phyloP scores from a whole-genome alignment of 1,139 yeast genomes.

The Pichia sp. region DNA sequence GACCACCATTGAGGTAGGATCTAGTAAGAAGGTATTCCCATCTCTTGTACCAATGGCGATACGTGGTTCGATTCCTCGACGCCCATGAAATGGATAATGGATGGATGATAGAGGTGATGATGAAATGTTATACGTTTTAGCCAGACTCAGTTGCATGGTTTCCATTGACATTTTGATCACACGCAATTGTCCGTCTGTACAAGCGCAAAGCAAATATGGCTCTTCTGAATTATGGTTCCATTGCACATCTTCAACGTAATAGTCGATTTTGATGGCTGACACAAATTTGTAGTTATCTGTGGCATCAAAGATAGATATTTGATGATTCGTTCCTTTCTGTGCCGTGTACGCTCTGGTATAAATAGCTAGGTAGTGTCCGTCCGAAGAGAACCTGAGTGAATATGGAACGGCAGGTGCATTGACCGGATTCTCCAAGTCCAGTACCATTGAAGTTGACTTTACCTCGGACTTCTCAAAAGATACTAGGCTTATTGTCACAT shows the following conservation, averaged over 20 bases:
- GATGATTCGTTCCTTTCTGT: neutral
- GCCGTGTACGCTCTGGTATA: constrained; percentile 4
- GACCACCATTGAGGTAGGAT: constrained; percentile 9
- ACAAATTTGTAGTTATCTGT: constrained; percentile 2
- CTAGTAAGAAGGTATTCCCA: constrained; percentile 13
- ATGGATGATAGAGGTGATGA: constrained; percentile 13
- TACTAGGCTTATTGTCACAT: no score
- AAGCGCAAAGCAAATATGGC: constrained; percentile 4
- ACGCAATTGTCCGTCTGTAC: constrained; percentile 10
- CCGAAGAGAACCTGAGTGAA: constrained; percentile 8
- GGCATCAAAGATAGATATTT: constrained; percentile 5
- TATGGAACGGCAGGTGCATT: constrained; percentile 1
- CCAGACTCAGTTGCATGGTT: neutral
- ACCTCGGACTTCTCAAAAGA: neutral
- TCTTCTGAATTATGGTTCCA: constrained; percentile 6
- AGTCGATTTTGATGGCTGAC: neutral
- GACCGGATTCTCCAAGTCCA: constrained; percentile 1
- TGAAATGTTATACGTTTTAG: constrained; percentile 7
- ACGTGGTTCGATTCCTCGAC: neutral
- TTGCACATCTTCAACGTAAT: constrained; percentile 7
- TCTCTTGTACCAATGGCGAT: constrained; percentile 14
- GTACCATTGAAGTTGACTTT: constrained; percentile 3
- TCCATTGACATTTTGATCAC: constrained; percentile 1
- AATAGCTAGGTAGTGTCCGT: constrained; percentile 9
- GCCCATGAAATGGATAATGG: neutral